Percentiles rank a stretch among this genome's conserved stretches.
Evolutionary conservation across 169 alveolate species (phyloP).

Genomic region (Theileria parva): DNA sequence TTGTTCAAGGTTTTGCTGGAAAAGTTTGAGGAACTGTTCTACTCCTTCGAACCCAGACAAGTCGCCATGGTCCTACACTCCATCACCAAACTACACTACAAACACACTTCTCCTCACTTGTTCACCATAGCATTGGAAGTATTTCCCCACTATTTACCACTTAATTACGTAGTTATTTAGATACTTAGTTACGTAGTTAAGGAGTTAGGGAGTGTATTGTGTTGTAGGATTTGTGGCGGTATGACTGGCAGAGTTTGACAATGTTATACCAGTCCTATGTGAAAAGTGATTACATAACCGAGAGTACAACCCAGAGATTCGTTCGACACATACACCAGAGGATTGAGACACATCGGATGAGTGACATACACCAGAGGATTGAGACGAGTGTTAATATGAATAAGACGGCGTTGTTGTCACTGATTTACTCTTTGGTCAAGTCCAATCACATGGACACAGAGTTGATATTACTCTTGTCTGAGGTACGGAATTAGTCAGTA

Average conservation of each 20-base stretch:
- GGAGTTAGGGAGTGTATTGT: no score
- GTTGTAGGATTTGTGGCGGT: conserved; percentile 29
- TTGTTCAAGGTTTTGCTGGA: conserved; percentile 35
- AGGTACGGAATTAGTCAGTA: conserved; percentile 25
- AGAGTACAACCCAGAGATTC: conserved; percentile 10
- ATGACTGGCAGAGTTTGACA: conserved; percentile 58
- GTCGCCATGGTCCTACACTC: conserved; percentile 66
- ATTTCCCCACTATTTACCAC: no score
- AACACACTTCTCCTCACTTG: no score
- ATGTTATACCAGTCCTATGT: conserved; percentile 63
- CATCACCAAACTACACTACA: conserved; percentile 41
- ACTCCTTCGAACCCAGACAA: conserved; percentile 38
- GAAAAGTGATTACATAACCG: conserved; percentile 38
- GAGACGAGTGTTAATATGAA: neutral
- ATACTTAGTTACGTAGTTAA: neutral
- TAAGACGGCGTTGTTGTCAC: conserved; percentile 41
- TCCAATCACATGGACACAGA: conserved; percentile 21
- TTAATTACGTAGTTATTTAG: neutral
- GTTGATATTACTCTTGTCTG: conserved; percentile 22
- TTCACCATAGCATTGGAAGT: no score
- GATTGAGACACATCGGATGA: conserved; percentile 8
- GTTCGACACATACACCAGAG: conserved; percentile 23
- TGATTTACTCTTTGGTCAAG: conserved; percentile 58
- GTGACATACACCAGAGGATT: neutral
- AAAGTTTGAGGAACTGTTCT: conserved; percentile 8